Percentiles rank a stretch among this genome's conserved stretches.
phyloP scores from a whole-genome alignment of 768 basidiomycete genomes.

The Lentinula sp. region DNA sequence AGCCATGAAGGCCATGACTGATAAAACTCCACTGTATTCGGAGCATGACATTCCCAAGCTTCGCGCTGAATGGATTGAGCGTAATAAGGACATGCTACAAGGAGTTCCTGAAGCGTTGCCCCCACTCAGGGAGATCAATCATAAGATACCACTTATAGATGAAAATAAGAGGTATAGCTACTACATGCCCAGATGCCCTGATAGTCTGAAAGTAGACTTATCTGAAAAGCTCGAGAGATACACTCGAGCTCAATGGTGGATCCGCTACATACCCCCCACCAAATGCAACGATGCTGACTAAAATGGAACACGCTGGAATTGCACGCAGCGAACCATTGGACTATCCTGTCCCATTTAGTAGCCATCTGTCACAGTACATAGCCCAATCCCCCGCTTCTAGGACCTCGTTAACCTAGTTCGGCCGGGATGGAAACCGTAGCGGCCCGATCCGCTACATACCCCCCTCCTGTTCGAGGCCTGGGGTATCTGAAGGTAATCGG shows the following conservation, averaged over 20 bases:
- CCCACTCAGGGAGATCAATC: conserved; percentile 25
- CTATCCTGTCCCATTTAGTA: no score
- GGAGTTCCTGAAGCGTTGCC: conserved; percentile 9
- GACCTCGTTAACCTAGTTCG: no score
- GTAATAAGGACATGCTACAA: not conserved
- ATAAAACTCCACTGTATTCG: not conserved
- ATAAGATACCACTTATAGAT: conserved; percentile 28
- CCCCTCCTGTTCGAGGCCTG: no score
- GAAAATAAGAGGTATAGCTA: conserved; percentile 17
- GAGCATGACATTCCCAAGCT: not conserved
- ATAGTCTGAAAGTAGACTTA: not conserved
- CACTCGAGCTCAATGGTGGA: not conserved
- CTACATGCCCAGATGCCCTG: not conserved
- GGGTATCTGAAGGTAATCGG: no score
- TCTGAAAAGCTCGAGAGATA: not conserved
- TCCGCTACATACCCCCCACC: not conserved
- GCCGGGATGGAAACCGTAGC: no score
- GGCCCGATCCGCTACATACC: no score
- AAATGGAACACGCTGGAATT: no score
- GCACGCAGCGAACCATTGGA: no score
- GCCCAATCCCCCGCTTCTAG: no score
- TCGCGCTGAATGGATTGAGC: not conserved
- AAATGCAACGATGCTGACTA: no score
- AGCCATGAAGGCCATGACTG: not conserved
- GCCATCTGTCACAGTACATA: no score